A percentile compares a stretch with the other conserved stretches of the same genome.
phyloP scores from a whole-genome alignment of 2,329 filamentous ascomycete species.

The Ophiosphaerella herpotricha region DNA sequence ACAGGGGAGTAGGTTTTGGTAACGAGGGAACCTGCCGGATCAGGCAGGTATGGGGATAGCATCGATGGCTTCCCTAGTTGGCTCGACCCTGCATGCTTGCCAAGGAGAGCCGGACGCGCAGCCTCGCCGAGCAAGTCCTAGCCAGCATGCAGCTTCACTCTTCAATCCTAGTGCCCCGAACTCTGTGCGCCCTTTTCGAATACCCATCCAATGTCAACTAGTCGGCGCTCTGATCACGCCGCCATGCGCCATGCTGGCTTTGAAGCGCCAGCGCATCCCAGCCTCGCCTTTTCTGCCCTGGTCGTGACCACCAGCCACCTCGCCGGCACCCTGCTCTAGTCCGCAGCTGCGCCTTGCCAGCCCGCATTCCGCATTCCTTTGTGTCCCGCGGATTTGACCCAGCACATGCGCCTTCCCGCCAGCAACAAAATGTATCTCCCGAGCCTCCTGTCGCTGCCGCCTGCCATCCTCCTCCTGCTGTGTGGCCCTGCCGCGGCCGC shows the following conservation, averaged over 20 bases:
- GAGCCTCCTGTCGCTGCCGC: constrained; percentile 37
- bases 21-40: background rate
- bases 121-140: no score
- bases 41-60: background rate
- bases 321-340: constrained; percentile 5
- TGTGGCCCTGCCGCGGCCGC: constrained; percentile 28
- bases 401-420: background rate
- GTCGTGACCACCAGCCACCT: constrained; percentile 39
- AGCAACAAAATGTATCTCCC: constrained; percentile 28
- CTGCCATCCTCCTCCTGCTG: constrained; percentile 34
- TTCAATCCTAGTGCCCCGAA: no score
- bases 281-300: constrained; percentile 39
- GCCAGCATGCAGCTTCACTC: no score
- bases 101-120: no score
- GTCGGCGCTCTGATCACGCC: no score
- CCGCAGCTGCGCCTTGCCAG: background rate
- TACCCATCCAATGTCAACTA: no score
- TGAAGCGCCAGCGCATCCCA: constrained; percentile 40
- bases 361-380: constrained; percentile 13
- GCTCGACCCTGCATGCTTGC: no score
- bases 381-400: constrained; percentile 13
- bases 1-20: no score
- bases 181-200: no score
- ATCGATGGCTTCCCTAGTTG: no score
- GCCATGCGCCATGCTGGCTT: constrained; percentile 19